Evolutionary conservation across 2,329 filamentous ascomycete genomes (phyloP).

Genomic region (Aspergillus ochraceoroseus): DNA sequence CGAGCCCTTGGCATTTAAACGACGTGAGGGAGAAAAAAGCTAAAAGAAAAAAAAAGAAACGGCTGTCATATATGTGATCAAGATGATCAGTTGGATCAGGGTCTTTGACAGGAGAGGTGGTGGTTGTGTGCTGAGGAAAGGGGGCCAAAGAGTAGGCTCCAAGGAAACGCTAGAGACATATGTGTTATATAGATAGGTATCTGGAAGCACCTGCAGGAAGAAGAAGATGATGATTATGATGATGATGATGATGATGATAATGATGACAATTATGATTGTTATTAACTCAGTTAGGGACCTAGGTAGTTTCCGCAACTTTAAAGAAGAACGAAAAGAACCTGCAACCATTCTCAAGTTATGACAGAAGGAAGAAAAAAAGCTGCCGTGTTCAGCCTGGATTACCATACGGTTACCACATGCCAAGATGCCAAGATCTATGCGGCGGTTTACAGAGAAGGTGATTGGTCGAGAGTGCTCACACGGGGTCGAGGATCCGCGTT

Average conservation of each 20-base stretch:
- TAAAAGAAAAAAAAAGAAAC: constrained; percentile 3
- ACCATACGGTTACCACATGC: constrained; percentile 15
- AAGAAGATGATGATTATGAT: no score
- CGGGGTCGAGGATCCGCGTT: constrained; percentile 20
- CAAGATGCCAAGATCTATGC: constrained; percentile 23
- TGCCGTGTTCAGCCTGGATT: constrained; percentile 2
- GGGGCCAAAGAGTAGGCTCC: background rate
- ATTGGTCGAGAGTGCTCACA: constrained; percentile 13
- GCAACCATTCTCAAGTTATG: no score
- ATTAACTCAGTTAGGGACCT: no score
- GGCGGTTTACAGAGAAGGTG: constrained; percentile 13
- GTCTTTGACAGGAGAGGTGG: background rate
- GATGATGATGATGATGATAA: no score
- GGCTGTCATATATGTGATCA: constrained; percentile 9
- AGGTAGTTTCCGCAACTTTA: no score
- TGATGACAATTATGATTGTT: no score
- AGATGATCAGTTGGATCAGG: background rate
- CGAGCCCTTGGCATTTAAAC: constrained; percentile 31
- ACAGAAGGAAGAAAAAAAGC: background rate
- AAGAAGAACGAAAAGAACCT: no score
- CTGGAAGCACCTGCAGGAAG: no score
- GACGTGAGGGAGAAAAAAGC: constrained; percentile 11
- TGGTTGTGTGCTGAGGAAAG: background rate
- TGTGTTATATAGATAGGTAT: no score
- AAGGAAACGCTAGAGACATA: no score